Base-by-base conservation (phyloP, 768 basidiomycete species). In the Lactarius indigo region DNA sequence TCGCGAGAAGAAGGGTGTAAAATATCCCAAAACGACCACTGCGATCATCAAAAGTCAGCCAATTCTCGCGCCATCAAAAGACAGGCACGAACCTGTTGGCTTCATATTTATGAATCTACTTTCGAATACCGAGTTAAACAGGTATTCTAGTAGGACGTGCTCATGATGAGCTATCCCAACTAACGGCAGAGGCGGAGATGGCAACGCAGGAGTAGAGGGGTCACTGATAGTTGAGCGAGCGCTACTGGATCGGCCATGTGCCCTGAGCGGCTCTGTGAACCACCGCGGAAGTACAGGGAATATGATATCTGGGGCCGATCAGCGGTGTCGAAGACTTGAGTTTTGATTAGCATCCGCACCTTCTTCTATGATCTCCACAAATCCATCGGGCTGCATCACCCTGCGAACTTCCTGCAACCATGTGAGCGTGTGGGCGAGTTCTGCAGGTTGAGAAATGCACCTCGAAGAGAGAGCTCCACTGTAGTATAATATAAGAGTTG, bases 241-340 rank as follows among this genome's bases (percentile, higher is more conserved):
- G 31, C 20, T 30, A 65, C 57, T 39, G 30, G 52, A 60, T 18
- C 68, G 68, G 39, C 35, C 44, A 20, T 56, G 69, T 33, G 79
- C 79, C 33, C 88, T 85, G 61, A 91, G 81, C 10, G 89, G 87
- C 44, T 82, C 79, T 1, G 91, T 91, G 71, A 91, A 92, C 89
- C 90, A 92, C 42, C 82, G 83, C 26, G 91, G 90, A 42, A 92
- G 81, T 5, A 77, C 77, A n/a, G 91, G 91, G 73, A 92, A 92
- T 55, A 90, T 77, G 33, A 90, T 82, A 73, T 92, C 91, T 92
- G 61, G 18, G 28, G 54, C 47, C 57, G 5, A 62, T 33, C 63
- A 52, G 33, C 42, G 44, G 37, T 18, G 30, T 58, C 26, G 23
- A 33, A 41, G 1, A 15, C 28, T 52, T 42, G 35, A 39, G 58